These are phyloP conservation scores for Hypomontagnella monticulosa DNA, from an alignment of 495 filamentous ascomycete genomes.

Conservation along the genomic window DNA sequence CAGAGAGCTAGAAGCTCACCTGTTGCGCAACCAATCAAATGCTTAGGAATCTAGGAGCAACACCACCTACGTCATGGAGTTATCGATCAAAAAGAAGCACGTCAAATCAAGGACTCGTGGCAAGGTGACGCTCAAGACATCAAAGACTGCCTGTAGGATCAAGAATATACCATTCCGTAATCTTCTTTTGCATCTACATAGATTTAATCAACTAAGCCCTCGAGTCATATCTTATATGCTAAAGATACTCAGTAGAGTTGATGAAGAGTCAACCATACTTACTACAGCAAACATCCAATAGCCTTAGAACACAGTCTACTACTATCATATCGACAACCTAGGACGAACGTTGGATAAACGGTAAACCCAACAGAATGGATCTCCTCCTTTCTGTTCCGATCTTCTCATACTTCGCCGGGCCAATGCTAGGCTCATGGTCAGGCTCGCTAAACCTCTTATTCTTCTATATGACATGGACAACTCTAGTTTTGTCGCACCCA, in stretches of 20 bases:
- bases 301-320: neutral
- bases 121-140: constrained; percentile 33
- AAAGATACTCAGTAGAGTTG: neutral
- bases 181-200: constrained; percentile 1
- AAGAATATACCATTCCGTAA: neutral
- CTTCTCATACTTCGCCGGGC: constrained; percentile 69
- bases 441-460: constrained; percentile 86
- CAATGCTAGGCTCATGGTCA: constrained; percentile 68
- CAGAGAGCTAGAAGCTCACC: constrained; percentile 14
- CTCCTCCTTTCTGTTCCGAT: constrained; percentile 76
- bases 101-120: constrained; percentile 22
- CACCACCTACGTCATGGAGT: constrained; percentile 38
- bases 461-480: constrained; percentile 91
- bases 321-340: neutral
- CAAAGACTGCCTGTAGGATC: neutral
- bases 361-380: constrained; percentile 57
- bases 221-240: neutral
- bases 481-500: constrained; percentile 78
- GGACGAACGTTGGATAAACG: neutral
- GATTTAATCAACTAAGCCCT: constrained; percentile 10
- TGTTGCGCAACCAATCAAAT: constrained; percentile 24
- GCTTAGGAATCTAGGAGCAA: constrained; percentile 11
- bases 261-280: constrained; percentile 5
- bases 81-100: constrained; percentile 10
- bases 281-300: neutral